Conservation (phyloP, 352 stramenopile species). For the Phytophthora niederhauseri region DNA sequence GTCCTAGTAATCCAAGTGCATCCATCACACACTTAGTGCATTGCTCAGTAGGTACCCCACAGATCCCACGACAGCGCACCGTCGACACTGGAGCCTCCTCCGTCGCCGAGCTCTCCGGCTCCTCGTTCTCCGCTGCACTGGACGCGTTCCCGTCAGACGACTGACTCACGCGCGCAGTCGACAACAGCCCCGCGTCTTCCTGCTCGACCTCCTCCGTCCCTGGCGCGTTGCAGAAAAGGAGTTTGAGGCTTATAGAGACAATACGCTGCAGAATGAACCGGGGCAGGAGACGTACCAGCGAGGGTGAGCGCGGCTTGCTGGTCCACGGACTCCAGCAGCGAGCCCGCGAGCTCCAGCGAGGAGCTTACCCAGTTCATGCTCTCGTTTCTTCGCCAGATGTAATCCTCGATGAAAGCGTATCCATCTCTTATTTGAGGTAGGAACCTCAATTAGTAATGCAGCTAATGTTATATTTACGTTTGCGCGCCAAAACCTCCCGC, state of each 20-base stretch:
- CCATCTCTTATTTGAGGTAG: no score
- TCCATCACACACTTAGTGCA: not conserved
- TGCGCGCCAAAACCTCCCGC: no score
- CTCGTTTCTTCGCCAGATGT: not conserved
- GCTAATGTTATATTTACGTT: no score
- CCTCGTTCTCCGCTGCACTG: constrained; percentile 15
- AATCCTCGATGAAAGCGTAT: no score
- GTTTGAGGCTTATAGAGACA: not conserved
- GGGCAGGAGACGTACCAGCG: constrained; percentile 27
- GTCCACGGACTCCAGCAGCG: constrained; percentile 86
- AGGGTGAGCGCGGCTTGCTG: constrained; percentile 85
- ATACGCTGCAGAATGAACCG: not conserved
- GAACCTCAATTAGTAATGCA: no score
- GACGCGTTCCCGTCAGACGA: constrained; percentile 16
- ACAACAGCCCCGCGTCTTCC: constrained; percentile 33
- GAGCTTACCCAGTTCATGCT: constrained; percentile 86
- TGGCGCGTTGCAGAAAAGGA: constrained; percentile 8
- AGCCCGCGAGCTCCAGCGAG: constrained; percentile 80
- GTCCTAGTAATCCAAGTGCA: constrained; percentile 5
- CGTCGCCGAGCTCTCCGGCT: not conserved
- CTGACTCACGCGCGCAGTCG: constrained; percentile 25
- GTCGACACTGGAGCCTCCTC: constrained; percentile 17
- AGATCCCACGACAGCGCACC: constrained; percentile 4
- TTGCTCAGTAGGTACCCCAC: not conserved
- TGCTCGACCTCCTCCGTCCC: constrained; percentile 33